Evolutionary conservation across 2,329 filamentous ascomycete species (phyloP).

Genomic region (Talaromyces sp.): DNA sequence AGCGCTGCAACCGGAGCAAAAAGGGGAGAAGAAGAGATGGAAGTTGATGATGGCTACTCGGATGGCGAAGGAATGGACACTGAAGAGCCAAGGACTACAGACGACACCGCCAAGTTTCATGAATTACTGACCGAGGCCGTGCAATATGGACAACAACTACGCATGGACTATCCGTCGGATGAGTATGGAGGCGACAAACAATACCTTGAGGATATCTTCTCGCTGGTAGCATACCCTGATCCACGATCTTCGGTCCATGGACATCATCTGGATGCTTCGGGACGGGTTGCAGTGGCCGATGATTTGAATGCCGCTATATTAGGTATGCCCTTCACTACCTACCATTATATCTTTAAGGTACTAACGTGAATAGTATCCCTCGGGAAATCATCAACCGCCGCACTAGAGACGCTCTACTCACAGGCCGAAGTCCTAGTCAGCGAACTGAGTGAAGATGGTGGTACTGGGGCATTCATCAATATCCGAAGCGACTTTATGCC

Average conservation of each 20-base stretch:
- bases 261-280: constrained; percentile 72
- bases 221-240: constrained; percentile 81
- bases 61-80: constrained; percentile 56
- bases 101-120: constrained; percentile 39
- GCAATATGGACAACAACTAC: constrained; percentile 74
- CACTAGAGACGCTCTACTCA: constrained; percentile 79
- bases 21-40: constrained; percentile 48
- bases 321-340: constrained; percentile 50
- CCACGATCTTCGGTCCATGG: constrained; percentile 74
- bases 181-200: constrained; percentile 67
- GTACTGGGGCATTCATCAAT: constrained; percentile 79
- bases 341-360: not conserved
- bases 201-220: constrained; percentile 79
- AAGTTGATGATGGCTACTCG: constrained; percentile 54
- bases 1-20: constrained; percentile 36
- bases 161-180: constrained; percentile 73
- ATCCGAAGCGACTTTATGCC: constrained; percentile 52
- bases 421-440: constrained; percentile 86
- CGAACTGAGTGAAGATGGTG: constrained; percentile 74
- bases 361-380: constrained; percentile 64
- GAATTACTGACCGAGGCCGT: constrained; percentile 68
- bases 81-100: constrained; percentile 40
- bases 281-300: constrained; percentile 78
- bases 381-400: constrained; percentile 83
- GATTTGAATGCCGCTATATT: constrained; percentile 92